phyloP scores from a whole-genome alignment of 257 asterid species.

The Ligustrum vulgare region DNA sequence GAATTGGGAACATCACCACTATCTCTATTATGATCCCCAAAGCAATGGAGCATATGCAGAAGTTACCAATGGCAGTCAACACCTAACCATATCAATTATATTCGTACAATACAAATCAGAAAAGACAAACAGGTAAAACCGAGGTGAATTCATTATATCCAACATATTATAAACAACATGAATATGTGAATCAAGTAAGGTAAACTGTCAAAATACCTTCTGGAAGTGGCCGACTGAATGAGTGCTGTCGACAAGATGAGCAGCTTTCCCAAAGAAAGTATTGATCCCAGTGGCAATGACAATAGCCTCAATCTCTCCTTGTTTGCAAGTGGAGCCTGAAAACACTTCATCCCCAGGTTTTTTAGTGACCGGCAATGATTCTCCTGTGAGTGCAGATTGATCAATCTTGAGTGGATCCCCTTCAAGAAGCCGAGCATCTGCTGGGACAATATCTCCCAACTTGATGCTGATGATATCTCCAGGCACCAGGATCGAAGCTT shows the following conservation, averaged over 20 bases:
- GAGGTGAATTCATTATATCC: background rate
- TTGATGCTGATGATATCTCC: slow-evolving; percentile 81
- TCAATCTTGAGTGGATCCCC: slow-evolving; percentile 85
- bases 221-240: slow-evolving; percentile 84
- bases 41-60: slow-evolving; percentile 75
- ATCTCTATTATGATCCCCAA: slow-evolving; percentile 63
- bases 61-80: slow-evolving; percentile 74
- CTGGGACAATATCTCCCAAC: slow-evolving; percentile 78
- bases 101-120: slow-evolving; percentile 1
- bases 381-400: slow-evolving; percentile 85
- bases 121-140: background rate
- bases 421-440: slow-evolving; percentile 78
- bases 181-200: background rate
- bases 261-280: slow-evolving; percentile 87
- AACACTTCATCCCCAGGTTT: slow-evolving; percentile 56
- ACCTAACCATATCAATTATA: slow-evolving; percentile 38
- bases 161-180: background rate
- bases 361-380: slow-evolving; percentile 72
- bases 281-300: slow-evolving; percentile 83
- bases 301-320: slow-evolving; percentile 83
- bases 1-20: slow-evolving; percentile 77
- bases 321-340: slow-evolving; percentile 91
- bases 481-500: slow-evolving; percentile 73
- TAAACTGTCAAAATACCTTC: slow-evolving; percentile 37
- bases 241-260: slow-evolving; percentile 87